Evolutionary conservation across 352 stramenopile genomes (phyloP), one percentile per base, ranked within the genome.

Genomic region (Pythium rishiriense): DNA sequence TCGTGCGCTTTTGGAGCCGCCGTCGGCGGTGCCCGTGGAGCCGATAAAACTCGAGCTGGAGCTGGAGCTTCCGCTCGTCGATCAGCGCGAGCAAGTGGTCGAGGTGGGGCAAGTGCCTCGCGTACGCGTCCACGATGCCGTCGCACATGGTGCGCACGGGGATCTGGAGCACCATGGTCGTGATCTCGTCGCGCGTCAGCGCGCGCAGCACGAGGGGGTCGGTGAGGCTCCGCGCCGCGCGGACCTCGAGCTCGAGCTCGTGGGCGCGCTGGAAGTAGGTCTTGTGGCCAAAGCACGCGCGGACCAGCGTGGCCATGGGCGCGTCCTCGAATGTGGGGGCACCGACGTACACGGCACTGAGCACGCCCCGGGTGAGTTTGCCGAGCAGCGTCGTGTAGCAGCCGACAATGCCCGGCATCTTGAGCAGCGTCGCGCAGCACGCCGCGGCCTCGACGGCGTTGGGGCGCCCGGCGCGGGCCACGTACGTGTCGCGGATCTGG

Each of bases 351-450:
- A 92, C 80, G 0, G 80, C 79, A 10, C 74, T 80, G 41, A 82
- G 62, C 3, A 94, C 74, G 2, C 83, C 82, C 0, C 71, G 35
- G 0, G 79, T 76, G 45, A 94, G 62, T 54, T 94, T 93, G 33
- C 90, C 71, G 24, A 94, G 70, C 57, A 94, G 51, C 9, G 76
- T 79, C 22, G 33, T 68, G 55, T 93, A 94, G 54, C 78, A 90
- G 1, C 81, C 82, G 15, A 94, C 75, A 28, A 94, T 85, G 0
- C 85, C 85, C 15, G 85, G 83, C 70, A 94, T 90, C 48, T 93
- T 91, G 21, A 88, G 61, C 39, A 94, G 68, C 26, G 81, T 91
- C 10, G 85, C 85, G 58, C 84, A 91, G 51, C 83, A 93, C 1
- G 81, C 83, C 1, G 85, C 85, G 33, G 76, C 81, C 57, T 94